Percentiles rank a stretch among this genome's conserved stretches.
Conservation (phyloP, 768 basidiomycete species). For the Leccinum aurantiacum region DNA sequence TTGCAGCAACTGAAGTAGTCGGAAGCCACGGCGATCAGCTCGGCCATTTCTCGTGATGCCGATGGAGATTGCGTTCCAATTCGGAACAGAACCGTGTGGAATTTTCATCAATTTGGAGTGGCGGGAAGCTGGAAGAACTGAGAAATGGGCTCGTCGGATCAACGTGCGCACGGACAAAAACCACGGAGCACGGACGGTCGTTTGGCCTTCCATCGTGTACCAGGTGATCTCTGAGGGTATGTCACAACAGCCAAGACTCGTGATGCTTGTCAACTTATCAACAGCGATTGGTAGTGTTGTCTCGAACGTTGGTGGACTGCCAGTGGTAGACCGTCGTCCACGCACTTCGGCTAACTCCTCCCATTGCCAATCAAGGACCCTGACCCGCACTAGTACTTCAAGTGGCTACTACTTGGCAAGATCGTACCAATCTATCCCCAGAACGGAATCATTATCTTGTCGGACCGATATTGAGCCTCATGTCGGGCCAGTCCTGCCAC, state of each 20-base stretch:
- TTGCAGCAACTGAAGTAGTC: neutral
- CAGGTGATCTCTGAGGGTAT: constrained; percentile 72
- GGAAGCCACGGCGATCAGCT: no score
- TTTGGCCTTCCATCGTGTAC: constrained; percentile 75
- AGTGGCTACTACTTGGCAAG: neutral
- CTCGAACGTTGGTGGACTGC: no score
- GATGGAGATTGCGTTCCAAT: neutral
- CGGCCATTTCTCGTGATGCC: neutral
- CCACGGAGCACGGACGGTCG: constrained; percentile 79
- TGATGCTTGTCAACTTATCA: constrained; percentile 55
- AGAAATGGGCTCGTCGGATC: constrained; percentile 49
- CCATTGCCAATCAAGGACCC: neutral
- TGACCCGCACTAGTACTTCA: neutral
- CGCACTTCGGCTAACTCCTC: neutral
- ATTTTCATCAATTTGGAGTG: neutral
- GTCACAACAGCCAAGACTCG: neutral
- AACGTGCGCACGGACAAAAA: constrained; percentile 70
- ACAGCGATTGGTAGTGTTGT: neutral
- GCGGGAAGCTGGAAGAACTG: constrained; percentile 32
- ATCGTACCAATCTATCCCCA: neutral
- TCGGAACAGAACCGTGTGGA: neutral
- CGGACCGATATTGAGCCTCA: neutral
- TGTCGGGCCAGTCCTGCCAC: neutral
- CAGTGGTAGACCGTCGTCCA: neutral
- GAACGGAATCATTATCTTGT: neutral